Conservation (phyloP, 75 land plant species). For the Pseudotsuga menziesii region DNA sequence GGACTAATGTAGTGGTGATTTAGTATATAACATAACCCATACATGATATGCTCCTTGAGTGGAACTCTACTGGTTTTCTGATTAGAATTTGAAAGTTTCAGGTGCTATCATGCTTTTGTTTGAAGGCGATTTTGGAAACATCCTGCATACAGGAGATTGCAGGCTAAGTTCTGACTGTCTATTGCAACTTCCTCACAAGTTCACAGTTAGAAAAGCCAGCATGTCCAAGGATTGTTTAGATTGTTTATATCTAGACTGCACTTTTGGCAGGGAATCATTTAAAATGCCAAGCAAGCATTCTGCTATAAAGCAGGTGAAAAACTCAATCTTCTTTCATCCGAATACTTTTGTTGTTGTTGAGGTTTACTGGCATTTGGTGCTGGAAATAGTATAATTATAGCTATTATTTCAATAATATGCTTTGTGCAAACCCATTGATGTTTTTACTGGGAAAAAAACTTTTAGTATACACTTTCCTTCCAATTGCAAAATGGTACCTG, state of each 20-base stretch:
- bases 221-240: conserved; percentile 35
- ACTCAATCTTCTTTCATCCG: background rate
- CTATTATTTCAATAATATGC: background rate
- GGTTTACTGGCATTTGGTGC: background rate
- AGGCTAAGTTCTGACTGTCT: conserved; percentile 72
- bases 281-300: conserved; percentile 57
- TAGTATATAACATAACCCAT: background rate
- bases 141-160: conserved; percentile 90
- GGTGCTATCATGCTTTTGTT: conserved; percentile 91
- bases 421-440: background rate
- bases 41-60: background rate
- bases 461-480: no score
- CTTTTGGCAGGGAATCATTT: conserved; percentile 51
- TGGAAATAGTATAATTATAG: background rate
- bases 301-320: conserved; percentile 66
- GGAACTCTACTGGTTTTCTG: background rate
- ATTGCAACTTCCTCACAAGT: conserved; percentile 50
- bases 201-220: conserved; percentile 31
- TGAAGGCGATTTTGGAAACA: conserved; percentile 81
- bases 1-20: background rate
- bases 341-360: conserved; percentile 8
- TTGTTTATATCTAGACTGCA: conserved; percentile 80
- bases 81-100: conserved; percentile 23
- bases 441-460: no score
- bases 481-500: no score